Percentiles rank a stretch among this genome's conserved stretches.
These are phyloP conservation scores for Wickerhamiella shivajii DNA, from an alignment of 805 yeast genomes.

Conservation along the genomic window DNA sequence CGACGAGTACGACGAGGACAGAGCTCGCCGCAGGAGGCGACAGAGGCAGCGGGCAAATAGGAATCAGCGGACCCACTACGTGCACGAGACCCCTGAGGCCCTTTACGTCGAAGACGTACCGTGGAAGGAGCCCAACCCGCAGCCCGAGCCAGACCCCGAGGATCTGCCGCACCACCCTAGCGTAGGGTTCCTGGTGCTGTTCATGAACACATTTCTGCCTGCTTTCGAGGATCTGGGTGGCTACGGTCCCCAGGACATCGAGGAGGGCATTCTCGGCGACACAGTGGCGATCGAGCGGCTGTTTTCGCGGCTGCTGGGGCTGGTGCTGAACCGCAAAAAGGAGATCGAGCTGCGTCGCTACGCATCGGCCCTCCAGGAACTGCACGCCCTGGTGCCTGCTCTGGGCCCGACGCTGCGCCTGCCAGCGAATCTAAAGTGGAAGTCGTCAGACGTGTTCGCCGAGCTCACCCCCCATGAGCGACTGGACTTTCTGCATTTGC, in stretches of 20 bases:
- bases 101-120: slow-evolving; percentile 22
- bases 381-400: slow-evolving; percentile 19
- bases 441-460: slow-evolving; percentile 18
- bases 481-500: slow-evolving; percentile 22
- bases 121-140: slow-evolving; percentile 15
- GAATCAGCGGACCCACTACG: slow-evolving; percentile 3
- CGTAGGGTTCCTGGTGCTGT: slow-evolving; percentile 20
- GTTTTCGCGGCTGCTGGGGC: slow-evolving; percentile 24
- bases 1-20: slow-evolving; percentile 9
- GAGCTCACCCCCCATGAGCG: slow-evolving; percentile 24
- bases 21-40: slow-evolving; percentile 1
- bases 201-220: slow-evolving; percentile 14
- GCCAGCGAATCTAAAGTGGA: slow-evolving; percentile 13
- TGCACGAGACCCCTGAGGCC: slow-evolving; percentile 11
- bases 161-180: slow-evolving; percentile 16
- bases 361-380: slow-evolving; percentile 27
- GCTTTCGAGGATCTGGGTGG: slow-evolving; percentile 21
- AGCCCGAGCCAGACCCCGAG: slow-evolving; percentile 18
- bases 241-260: slow-evolving; percentile 30
- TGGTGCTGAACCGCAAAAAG: slow-evolving; percentile 29
- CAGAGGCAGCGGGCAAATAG: slow-evolving; percentile 3
- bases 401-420: slow-evolving; percentile 20
- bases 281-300: slow-evolving; percentile 20
- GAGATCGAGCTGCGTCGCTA: slow-evolving; percentile 26
- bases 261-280: slow-evolving; percentile 20